Conservation (phyloP, 2,329 filamentous ascomycete genomes). For the Phialophora verrucosa region DNA sequence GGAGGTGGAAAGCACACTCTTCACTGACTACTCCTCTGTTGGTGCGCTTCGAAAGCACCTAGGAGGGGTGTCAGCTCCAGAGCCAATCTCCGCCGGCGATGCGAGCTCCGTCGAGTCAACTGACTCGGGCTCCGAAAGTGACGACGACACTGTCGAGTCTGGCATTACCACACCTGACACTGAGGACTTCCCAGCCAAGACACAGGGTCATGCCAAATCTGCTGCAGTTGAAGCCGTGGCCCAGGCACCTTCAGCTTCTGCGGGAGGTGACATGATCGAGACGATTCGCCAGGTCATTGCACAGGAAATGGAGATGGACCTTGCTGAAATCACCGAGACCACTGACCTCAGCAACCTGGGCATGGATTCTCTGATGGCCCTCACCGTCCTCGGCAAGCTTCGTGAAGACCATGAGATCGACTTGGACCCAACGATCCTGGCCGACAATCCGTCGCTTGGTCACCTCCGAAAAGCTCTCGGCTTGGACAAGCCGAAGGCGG, state of each 20-base stretch:
- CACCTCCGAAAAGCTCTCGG: conserved; percentile 49
- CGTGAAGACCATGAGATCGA: conserved; percentile 52
- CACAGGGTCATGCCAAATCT: conserved; percentile 30
- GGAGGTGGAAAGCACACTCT: conserved; percentile 64
- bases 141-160: conserved; percentile 39
- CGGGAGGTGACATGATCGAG: conserved; percentile 47
- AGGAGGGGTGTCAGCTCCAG: conserved; percentile 37
- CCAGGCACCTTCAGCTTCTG: conserved; percentile 45
- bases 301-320: conserved; percentile 52
- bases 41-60: conserved; percentile 66
- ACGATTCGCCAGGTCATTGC: conserved; percentile 50
- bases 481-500: conserved; percentile 46
- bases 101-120: conserved; percentile 38
- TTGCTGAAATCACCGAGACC: conserved; percentile 48
- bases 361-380: conserved; percentile 54
- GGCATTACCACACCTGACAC: conserved; percentile 41
- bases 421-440: conserved; percentile 51
- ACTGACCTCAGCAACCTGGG: conserved; percentile 52
- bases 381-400: conserved; percentile 53
- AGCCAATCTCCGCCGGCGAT: conserved; percentile 40
- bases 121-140: conserved; percentile 39
- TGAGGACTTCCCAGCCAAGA: conserved; percentile 39
- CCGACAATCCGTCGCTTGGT: conserved; percentile 51
- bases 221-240: conserved; percentile 42
- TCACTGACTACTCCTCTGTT: conserved; percentile 65